Evolutionary conservation across 768 basidiomycete genomes (phyloP).

Genomic region (Chiua virens): DNA sequence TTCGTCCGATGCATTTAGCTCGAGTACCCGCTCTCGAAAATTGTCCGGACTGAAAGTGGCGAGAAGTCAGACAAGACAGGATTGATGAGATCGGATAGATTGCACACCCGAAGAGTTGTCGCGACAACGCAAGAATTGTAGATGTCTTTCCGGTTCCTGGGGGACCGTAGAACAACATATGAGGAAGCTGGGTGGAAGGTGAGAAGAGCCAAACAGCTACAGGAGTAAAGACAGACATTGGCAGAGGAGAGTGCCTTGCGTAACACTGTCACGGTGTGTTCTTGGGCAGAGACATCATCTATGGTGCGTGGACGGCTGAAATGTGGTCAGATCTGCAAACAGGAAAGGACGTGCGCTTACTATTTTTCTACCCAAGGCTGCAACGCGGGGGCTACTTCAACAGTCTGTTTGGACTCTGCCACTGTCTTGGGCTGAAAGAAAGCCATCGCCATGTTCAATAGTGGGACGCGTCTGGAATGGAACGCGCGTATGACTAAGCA

Average conservation of each 20-base stretch:
- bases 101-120: slow-evolving; percentile 90
- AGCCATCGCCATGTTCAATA: slow-evolving; percentile 50
- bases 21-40: slow-evolving; percentile 88
- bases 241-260: slow-evolving; percentile 88
- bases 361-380: slow-evolving; percentile 99
- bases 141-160: slow-evolving; percentile 99
- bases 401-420: slow-evolving; percentile 41
- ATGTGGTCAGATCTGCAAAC: not conserved
- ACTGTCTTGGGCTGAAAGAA: slow-evolving; percentile 59
- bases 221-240: slow-evolving; percentile 58
- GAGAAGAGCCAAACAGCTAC: not conserved
- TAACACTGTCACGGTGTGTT: slow-evolving; percentile 91
- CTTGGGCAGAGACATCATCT: slow-evolving; percentile 96
- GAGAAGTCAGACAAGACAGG: not conserved
- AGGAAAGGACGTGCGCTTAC: slow-evolving; percentile 43
- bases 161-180: slow-evolving; percentile 99
- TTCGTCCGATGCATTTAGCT: slow-evolving; percentile 98
- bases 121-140: slow-evolving; percentile 90
- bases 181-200: slow-evolving; percentile 71
- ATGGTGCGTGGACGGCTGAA: slow-evolving; percentile 94
- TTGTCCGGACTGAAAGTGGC: slow-evolving; percentile 77
- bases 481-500: slow-evolving; percentile 34
- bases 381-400: slow-evolving; percentile 47
- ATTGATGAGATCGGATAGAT: not conserved
- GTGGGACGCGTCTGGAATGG: slow-evolving; percentile 48